Base-by-base conservation (phyloP, 495 filamentous ascomycete genomes). In the Penicillium silybi region DNA sequence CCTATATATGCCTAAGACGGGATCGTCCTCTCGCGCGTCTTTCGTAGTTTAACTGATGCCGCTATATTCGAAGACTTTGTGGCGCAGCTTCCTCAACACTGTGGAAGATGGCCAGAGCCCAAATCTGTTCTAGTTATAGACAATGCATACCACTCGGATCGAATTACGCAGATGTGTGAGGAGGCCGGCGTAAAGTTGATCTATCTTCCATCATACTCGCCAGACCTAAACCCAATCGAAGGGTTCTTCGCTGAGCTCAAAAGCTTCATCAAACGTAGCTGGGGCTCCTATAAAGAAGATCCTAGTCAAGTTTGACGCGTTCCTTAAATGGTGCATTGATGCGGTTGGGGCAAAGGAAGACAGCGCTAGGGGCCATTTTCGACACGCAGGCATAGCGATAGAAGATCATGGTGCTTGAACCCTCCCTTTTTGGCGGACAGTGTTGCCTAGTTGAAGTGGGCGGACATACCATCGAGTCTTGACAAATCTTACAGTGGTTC, bases 31-130 rank as follows among this genome's bases (percentile, higher is more conserved):
- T 50, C 50, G 17, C 56, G 48, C 11, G 61, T 73, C 4, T 74
- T 69, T 48, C 38, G 32, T 6, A 44, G 51, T 22, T 53, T 37
- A 8, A 57, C 49, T 0, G 54, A 57, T 48, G 50, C 62, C 41
- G 48, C 44, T 4, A 43, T 73, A n/a, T 75, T 74, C 56, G 58
- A 74, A 47, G 61, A 68, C 48, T 75, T 68, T 56, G 63, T 73
- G 25, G 58, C 69, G 46, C 54, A 74, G 53, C 61, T 68, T 18
- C 61, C 74, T 22, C 52, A 46, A 32, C 54, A 69, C 44, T 72
- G 48, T 49, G 50, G 64, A 23, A 63, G 34, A 54, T 75, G 55
- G 62, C 72, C 62, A 10, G 63, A 71, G 41, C 72, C 61, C 18
- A 72, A 67, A 41, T 75, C 64, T n/a, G 68, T 74, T 39, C 15